These are phyloP conservation scores for Trichosporon sp. DNA, from an alignment of 1,284 basidiomycete species.

Conservation along the genomic window DNA sequence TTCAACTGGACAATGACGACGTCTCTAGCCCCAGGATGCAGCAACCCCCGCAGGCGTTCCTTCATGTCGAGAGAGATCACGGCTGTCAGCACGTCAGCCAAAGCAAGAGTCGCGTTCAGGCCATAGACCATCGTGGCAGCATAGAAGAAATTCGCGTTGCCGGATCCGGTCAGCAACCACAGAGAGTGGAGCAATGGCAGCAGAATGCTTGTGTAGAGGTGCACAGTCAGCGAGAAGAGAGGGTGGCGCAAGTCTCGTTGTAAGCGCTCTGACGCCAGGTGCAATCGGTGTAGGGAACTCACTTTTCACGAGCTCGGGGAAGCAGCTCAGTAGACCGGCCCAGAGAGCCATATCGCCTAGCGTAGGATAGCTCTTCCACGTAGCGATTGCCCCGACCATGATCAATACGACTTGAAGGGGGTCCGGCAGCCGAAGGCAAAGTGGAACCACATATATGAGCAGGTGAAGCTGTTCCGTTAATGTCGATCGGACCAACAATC, in stretches of 20 bases:
- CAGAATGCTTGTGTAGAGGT: slow-evolving; percentile 77
- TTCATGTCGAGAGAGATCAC: slow-evolving; percentile 4
- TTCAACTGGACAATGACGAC: slow-evolving; percentile 12
- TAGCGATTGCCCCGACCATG: slow-evolving; percentile 68
- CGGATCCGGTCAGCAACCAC: slow-evolving; percentile 87
- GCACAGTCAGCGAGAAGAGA: slow-evolving; percentile 74
- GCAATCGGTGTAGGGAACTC: slow-evolving; percentile 43
- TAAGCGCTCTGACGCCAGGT: background rate
- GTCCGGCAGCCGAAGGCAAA: slow-evolving; percentile 86
- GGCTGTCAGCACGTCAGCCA: slow-evolving; percentile 76
- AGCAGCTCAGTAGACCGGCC: slow-evolving; percentile 69
- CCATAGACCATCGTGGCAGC: slow-evolving; percentile 91
- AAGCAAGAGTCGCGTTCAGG: slow-evolving; percentile 71
- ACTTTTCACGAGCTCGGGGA: slow-evolving; percentile 80
- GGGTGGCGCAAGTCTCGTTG: slow-evolving; percentile 74
- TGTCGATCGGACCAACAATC: background rate
- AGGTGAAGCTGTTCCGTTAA: slow-evolving; percentile 63
- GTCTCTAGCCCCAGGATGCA: background rate
- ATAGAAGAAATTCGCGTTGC: slow-evolving; percentile 98
- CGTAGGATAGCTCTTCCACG: slow-evolving; percentile 89
- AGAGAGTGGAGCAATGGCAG: slow-evolving; percentile 86
- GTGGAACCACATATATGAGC: slow-evolving; percentile 72
- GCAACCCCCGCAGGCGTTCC: background rate
- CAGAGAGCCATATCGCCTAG: slow-evolving; percentile 84
- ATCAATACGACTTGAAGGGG: slow-evolving; percentile 74